Evolutionary conservation across 352 stramenopile species (phyloP).

Genomic region (Globisporangium sylvaticum): DNA sequence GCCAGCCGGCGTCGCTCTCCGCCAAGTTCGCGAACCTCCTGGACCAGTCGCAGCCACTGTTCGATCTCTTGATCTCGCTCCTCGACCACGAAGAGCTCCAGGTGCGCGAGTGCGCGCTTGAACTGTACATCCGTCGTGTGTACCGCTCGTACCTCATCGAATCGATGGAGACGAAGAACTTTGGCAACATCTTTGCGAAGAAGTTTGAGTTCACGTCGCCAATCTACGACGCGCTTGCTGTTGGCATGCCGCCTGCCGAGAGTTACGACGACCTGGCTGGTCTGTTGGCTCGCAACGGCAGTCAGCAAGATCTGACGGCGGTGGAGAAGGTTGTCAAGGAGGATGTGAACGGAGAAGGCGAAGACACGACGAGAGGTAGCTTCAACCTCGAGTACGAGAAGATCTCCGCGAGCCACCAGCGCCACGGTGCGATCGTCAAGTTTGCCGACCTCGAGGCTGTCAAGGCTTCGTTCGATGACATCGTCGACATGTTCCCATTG

Average conservation of each 20-base stretch:
- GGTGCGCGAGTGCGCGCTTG: conserved; percentile 70
- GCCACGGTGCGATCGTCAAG: conserved; percentile 86
- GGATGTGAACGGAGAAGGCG: background rate
- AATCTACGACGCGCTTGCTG: conserved; percentile 70
- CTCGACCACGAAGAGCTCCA: conserved; percentile 63
- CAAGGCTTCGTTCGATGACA: conserved; percentile 58
- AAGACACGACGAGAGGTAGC: conserved; percentile 28
- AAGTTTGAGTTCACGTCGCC: conserved; percentile 87
- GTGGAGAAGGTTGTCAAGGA: conserved; percentile 26
- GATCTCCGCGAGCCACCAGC: conserved; percentile 63
- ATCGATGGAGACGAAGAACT: conserved; percentile 72
- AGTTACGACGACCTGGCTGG: conserved; percentile 81
- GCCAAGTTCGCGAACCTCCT: conserved; percentile 56
- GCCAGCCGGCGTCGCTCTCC: conserved; percentile 41
- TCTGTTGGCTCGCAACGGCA: conserved; percentile 65
- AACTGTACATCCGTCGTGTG: conserved; percentile 82
- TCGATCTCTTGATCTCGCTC: conserved; percentile 79
- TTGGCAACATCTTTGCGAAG: conserved; percentile 68
- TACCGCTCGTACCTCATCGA: conserved; percentile 86
- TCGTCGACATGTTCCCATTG: conserved; percentile 68
- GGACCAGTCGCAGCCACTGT: conserved; percentile 83
- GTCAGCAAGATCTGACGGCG: conserved; percentile 26
- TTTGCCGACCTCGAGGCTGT: conserved; percentile 81
- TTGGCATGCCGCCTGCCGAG: conserved; percentile 68
- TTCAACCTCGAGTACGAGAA: conserved; percentile 69